phyloP scores from a whole-genome alignment of 345 rosid species.

The Rhodamnia argentea region DNA sequence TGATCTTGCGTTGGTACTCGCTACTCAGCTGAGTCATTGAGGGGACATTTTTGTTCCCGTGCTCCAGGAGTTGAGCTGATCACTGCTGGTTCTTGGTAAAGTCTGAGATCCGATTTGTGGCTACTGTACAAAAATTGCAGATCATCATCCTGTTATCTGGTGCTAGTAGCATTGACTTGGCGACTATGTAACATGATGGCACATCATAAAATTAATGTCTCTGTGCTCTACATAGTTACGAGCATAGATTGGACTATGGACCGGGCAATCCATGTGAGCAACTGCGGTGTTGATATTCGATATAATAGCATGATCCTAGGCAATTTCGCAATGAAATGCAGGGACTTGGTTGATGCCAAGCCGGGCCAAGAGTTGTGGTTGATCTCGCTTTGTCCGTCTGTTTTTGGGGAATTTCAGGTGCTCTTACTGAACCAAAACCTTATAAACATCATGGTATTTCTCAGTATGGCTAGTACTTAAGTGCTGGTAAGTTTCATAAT shows the following conservation, averaged over 20 bases:
- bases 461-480: not conserved
- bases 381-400: not conserved
- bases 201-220: not conserved
- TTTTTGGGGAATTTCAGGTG: not conserved
- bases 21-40: not conserved
- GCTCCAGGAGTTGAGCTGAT: not conserved
- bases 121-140: not conserved
- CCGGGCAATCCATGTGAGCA: not conserved
- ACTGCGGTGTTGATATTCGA: fast-evolving
- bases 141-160: not conserved
- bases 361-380: not conserved
- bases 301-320: not conserved
- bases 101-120: not conserved
- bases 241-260: not conserved
- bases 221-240: not conserved
- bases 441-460: not conserved
- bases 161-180: not conserved
- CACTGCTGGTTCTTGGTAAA: not conserved
- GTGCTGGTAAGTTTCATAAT: not conserved
- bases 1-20: not conserved
- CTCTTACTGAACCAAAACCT: not conserved
- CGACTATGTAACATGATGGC: not conserved
- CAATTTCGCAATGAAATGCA: not conserved
- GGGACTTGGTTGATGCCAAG: not conserved
- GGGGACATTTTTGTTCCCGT: not conserved